These are phyloP conservation scores for Cladosporium colombiae DNA, from an alignment of 2,329 filamentous ascomycete species.

Conservation along the genomic window DNA sequence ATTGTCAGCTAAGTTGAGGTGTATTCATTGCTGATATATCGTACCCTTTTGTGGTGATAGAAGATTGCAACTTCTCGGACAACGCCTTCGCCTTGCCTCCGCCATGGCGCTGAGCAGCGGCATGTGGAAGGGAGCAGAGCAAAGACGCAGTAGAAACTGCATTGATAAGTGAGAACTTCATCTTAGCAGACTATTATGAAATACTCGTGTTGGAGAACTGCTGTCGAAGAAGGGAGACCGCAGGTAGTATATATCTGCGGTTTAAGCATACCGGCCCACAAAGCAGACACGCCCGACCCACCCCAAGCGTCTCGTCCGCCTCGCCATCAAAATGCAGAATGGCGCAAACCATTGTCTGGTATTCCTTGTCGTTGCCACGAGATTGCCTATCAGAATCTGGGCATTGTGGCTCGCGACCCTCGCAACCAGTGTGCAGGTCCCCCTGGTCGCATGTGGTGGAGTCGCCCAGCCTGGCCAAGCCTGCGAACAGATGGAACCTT, in stretches of 20 bases:
- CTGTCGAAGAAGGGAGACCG: neutral
- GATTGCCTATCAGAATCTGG: conserved; percentile 9
- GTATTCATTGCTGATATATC: neutral
- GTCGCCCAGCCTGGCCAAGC: conserved; percentile 16
- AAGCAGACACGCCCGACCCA: neutral
- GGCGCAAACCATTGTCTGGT: neutral
- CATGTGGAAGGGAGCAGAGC: conserved; percentile 13
- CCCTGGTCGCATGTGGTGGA: conserved; percentile 2
- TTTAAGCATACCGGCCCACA: neutral
- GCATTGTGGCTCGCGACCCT: conserved; percentile 7
- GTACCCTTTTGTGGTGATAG: conserved; percentile 21
- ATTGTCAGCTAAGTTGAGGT: neutral
- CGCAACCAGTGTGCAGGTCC: neutral
- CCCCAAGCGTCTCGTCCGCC: conserved; percentile 7
- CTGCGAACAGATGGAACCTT: conserved; percentile 14
- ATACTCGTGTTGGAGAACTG: neutral
- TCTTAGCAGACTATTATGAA: neutral
- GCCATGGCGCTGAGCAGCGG: conserved; percentile 1
- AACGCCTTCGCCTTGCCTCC: conserved; percentile 12
- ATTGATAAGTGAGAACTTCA: conserved; percentile 6
- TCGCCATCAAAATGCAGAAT: conserved; percentile 6
- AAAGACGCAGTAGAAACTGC: conserved; percentile 16
- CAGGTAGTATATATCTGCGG: conserved; percentile 1
- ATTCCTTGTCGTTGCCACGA: conserved; percentile 8
- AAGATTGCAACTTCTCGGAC: conserved; percentile 22